Conservation (phyloP, 305 asterid genomes). For the Fraxinus sp. region DNA sequence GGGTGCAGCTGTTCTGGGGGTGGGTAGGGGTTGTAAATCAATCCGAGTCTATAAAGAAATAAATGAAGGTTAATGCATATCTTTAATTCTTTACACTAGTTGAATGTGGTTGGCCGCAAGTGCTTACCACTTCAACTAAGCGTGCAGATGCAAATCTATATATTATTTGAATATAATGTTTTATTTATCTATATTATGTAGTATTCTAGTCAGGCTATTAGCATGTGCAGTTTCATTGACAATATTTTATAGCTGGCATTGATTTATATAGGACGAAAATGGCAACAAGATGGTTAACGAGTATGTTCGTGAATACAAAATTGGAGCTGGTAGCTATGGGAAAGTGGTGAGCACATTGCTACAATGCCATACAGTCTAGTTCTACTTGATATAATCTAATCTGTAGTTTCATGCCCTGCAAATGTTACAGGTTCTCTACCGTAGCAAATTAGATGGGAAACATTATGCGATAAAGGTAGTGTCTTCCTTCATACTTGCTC, state of each 20-base stretch:
- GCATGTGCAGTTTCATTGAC: constrained; percentile 8
- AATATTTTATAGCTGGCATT: constrained; percentile 9
- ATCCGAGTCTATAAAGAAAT: neutral
- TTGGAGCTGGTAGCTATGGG: constrained; percentile 98
- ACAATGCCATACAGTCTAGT: constrained; percentile 7
- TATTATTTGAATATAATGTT: neutral
- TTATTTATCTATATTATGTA: neutral
- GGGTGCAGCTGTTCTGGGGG: neutral
- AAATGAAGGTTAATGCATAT: constrained; percentile 16
- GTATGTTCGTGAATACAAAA: constrained; percentile 72
- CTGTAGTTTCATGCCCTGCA: constrained; percentile 20
- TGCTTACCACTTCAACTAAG: neutral
- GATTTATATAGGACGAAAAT: constrained; percentile 54
- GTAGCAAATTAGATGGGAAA: constrained; percentile 62
- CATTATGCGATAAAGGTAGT: constrained; percentile 92
- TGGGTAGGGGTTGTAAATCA: neutral
- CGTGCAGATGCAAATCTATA: neutral
- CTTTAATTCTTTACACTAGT: constrained; percentile 15
- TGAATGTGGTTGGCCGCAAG: constrained; percentile 14
- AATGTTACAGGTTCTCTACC: constrained; percentile 77
- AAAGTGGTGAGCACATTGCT: constrained; percentile 76
- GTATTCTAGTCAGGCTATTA: neutral
- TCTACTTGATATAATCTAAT: constrained; percentile 11
- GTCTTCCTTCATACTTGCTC: constrained; percentile 24
- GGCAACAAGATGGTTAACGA: constrained; percentile 89